These are phyloP conservation scores for Guyanaporus albipodus DNA, from an alignment of 768 basidiomycete genomes.

Conservation along the genomic window DNA sequence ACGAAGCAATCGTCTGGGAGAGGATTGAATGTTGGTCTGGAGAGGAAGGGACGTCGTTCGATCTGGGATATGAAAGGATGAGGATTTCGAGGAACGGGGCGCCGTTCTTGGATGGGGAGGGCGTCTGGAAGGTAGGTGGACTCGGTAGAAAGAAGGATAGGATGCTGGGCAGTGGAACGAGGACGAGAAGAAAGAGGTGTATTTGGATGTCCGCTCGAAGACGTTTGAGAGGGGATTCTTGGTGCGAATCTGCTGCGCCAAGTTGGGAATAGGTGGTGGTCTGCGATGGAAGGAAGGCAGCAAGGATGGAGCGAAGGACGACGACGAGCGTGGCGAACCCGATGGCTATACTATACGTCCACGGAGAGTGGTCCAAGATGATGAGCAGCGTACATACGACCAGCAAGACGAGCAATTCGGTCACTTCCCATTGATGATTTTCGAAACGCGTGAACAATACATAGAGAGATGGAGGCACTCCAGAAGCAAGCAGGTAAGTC, in stretches of 20 bases:
- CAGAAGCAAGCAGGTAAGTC: conserved; percentile 18
- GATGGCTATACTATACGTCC: conserved; percentile 36
- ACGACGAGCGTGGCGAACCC: conserved; percentile 22
- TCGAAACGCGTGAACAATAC: conserved; percentile 2
- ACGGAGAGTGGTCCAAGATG: conserved; percentile 35
- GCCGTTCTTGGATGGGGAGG: conserved; percentile 17
- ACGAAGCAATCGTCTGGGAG: conserved; percentile 36
- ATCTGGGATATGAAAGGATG: conserved; percentile 38
- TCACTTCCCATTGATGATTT: conserved; percentile 13
- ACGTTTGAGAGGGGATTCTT: conserved; percentile 1
- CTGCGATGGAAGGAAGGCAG: neutral
- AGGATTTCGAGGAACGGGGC: conserved; percentile 38
- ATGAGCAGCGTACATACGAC: conserved; percentile 9
- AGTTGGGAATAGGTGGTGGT: neutral
- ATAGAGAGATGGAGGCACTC: conserved; percentile 11
- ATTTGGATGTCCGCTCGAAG: conserved; percentile 15
- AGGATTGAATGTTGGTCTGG: conserved; percentile 25
- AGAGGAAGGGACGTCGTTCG: conserved; percentile 27
- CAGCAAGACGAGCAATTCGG: conserved; percentile 12
- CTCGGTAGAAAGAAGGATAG: conserved; percentile 1
- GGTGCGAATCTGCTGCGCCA: neutral
- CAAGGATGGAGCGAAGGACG: conserved; percentile 6
- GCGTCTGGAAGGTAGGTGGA: conserved; percentile 1
- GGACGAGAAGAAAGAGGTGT: conserved; percentile 18
- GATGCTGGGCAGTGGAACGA: conserved; percentile 6